These are phyloP conservation scores for Coemansia sp. DNA, from an alignment of 192 early-diverging fungal genomes.

Conservation along the genomic window DNA sequence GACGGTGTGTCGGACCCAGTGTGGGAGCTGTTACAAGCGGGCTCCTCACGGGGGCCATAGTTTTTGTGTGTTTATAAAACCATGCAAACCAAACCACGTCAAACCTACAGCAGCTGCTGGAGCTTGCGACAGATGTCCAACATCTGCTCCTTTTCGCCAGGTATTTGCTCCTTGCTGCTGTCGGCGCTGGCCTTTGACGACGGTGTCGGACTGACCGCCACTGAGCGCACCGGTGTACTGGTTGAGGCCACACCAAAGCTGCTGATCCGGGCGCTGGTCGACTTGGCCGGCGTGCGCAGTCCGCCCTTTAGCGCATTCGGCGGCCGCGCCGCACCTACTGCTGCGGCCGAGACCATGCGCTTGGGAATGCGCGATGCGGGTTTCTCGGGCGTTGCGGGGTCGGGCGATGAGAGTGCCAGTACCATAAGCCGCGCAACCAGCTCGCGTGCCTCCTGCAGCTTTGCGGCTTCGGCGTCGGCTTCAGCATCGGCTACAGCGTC, in stretches of 20 bases:
- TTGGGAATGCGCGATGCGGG: constrained; percentile 23
- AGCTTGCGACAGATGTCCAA: constrained; percentile 48
- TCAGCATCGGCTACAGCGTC: not conserved
- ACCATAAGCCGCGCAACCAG: constrained; percentile 49
- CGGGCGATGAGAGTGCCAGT: constrained; percentile 38
- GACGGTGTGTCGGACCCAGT: not conserved
- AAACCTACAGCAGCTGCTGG: constrained; percentile 24
- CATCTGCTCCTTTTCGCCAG: constrained; percentile 35
- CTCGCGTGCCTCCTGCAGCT: constrained; percentile 45
- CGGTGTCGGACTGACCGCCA: constrained; percentile 31
- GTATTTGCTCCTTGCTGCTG: constrained; percentile 16
- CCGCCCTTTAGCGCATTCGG: constrained; percentile 15
- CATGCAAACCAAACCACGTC: not conserved
- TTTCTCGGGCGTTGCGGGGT: constrained; percentile 21
- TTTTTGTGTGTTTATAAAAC: not conserved
- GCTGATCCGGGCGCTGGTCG: constrained; percentile 37
- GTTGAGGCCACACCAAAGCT: constrained; percentile 49
- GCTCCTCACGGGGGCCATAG: not conserved
- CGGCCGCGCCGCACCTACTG: constrained; percentile 2
- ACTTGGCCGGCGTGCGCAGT: constrained; percentile 28
- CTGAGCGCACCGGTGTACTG: constrained; percentile 41
- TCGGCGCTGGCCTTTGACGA: constrained; percentile 15
- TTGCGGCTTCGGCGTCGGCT: constrained; percentile 2
- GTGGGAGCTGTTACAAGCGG: constrained; percentile 20
- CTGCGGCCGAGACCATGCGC: constrained; percentile 11